phyloP scores from a whole-genome alignment of 2,329 filamentous ascomycete species.

The Ascochyta lentis region DNA sequence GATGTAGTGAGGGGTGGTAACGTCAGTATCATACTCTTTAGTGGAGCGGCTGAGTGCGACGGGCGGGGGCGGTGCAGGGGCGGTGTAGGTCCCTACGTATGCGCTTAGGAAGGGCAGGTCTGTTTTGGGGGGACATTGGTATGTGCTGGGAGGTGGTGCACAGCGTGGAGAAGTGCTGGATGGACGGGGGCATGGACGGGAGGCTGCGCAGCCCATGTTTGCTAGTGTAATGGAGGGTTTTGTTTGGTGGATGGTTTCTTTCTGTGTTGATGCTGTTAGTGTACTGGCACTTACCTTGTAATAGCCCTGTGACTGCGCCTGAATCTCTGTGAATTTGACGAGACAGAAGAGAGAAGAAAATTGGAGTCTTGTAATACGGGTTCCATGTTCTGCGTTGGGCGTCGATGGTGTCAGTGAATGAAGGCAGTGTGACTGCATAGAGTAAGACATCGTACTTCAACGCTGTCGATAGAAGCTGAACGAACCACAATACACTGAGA shows the following conservation, averaged over 20 bases:
- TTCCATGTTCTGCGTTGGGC: not conserved
- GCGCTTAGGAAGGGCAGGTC: not conserved
- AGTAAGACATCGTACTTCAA: constrained; percentile 2
- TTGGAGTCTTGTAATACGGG: not conserved
- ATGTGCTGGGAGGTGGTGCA: not conserved
- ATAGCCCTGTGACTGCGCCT: not conserved
- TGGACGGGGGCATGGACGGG: not conserved
- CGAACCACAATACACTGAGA: not conserved
- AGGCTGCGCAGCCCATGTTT: constrained; percentile 14
- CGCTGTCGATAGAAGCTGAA: not conserved
- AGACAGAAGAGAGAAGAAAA: not conserved
- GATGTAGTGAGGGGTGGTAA: not conserved
- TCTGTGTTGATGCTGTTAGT: not conserved
- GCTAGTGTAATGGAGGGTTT: not conserved
- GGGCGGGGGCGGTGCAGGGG: not conserved
- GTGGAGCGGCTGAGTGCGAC: not conserved
- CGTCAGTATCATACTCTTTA: too few species aligned
- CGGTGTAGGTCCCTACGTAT: not conserved
- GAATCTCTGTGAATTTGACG: not conserved
- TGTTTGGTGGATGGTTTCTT: not conserved
- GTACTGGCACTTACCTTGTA: constrained; percentile 1
- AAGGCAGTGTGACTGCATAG: not conserved
- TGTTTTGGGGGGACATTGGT: too few species aligned
- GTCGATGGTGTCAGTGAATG: constrained; percentile 2
- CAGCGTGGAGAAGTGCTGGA: not conserved